These are phyloP conservation scores for Pythium diclinum DNA, from an alignment of 352 stramenopile species.

Conservation along the genomic window DNA sequence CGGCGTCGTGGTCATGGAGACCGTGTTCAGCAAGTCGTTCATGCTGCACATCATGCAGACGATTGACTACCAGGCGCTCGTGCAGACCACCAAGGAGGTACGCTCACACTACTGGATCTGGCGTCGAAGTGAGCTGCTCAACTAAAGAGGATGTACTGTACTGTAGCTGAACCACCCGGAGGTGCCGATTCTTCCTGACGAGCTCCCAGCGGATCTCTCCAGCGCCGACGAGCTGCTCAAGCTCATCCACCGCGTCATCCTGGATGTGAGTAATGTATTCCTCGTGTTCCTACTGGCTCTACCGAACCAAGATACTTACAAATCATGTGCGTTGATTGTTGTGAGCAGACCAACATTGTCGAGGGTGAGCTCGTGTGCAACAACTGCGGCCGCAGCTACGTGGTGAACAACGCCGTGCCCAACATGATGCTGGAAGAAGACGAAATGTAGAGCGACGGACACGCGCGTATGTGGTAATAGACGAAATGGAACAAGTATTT, in stretches of 20 bases:
- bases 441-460: slow-evolving; percentile 49
- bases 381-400: slow-evolving; percentile 79
- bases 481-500: neutral
- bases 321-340: slow-evolving; percentile 1
- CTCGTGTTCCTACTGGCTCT: neutral
- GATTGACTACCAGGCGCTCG: slow-evolving; percentile 80
- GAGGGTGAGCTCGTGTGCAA: slow-evolving; percentile 83
- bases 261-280: slow-evolving; percentile 51
- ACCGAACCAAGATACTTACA: slow-evolving; percentile 2
- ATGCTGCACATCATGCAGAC: slow-evolving; percentile 86
- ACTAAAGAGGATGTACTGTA: neutral
- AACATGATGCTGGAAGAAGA: slow-evolving; percentile 88
- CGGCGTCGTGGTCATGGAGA: slow-evolving; percentile 74
- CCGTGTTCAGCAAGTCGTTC: slow-evolving; percentile 79
- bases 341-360: slow-evolving; percentile 74
- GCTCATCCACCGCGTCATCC: slow-evolving; percentile 75
- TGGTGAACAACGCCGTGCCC: slow-evolving; percentile 73
- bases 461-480: neutral
- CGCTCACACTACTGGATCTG: neutral
- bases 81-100: slow-evolving; percentile 73
- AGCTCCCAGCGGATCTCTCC: slow-evolving; percentile 52
- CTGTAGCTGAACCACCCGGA: slow-evolving; percentile 75
- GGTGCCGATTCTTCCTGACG: slow-evolving; percentile 64
- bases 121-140: neutral
- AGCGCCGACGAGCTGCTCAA: slow-evolving; percentile 68